These are phyloP conservation scores for Eremochloa ophiuroides DNA, from an alignment of 176 grass and related monocot genomes.

Conservation along the genomic window DNA sequence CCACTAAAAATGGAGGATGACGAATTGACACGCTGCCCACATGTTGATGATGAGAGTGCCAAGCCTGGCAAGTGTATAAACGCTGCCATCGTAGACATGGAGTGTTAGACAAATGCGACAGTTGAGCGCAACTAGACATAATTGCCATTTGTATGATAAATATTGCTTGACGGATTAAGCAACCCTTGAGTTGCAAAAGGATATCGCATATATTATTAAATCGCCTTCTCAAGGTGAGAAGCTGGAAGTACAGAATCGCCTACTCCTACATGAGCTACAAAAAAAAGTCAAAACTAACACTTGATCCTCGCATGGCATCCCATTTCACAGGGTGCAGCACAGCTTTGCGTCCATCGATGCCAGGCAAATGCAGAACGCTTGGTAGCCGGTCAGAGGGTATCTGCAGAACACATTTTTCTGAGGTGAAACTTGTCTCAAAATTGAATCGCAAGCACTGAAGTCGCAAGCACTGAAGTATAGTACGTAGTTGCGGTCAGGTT, in stretches of 20 bases:
- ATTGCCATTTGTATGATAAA: neutral
- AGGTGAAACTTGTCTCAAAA: neutral
- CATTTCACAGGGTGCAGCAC: slow-evolving; percentile 65
- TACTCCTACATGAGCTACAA: neutral
- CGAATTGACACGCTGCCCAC: neutral
- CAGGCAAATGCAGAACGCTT: slow-evolving; percentile 94
- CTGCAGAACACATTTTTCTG: slow-evolving; percentile 13
- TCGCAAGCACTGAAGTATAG: no score
- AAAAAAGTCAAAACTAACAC: neutral
- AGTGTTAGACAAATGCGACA: neutral
- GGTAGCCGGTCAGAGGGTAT: slow-evolving; percentile 86
- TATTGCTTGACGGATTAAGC: neutral
- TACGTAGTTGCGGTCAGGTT: neutral
- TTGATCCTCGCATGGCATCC: neutral
- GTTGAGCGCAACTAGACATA: neutral
- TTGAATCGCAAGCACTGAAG: neutral
- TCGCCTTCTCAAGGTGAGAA: slow-evolving; percentile 28
- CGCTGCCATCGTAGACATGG: no score
- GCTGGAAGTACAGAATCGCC: neutral
- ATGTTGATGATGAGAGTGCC: neutral
- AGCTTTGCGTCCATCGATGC: slow-evolving; percentile 88
- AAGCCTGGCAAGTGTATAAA: neutral
- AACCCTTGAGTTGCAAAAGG: neutral
- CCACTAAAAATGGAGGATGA: neutral
- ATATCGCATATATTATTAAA: neutral